Conservation (phyloP, 176 grass and related monocot species). For the Thinopyrum elongatum region DNA sequence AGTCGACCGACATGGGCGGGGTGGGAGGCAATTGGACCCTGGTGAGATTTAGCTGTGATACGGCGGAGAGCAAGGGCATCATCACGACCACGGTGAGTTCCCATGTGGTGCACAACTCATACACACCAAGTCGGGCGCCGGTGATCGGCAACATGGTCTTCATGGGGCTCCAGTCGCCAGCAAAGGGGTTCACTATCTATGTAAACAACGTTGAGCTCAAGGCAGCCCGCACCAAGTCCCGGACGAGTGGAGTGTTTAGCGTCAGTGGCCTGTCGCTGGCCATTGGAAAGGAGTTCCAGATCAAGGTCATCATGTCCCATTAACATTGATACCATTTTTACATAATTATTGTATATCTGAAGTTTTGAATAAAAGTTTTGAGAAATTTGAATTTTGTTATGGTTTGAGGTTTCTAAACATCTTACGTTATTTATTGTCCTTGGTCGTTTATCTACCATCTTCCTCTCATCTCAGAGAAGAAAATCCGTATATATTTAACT, state of each 20-base stretch:
- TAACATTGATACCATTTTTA: background rate
- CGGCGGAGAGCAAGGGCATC: background rate
- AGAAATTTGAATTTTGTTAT: background rate
- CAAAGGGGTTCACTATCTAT: background rate
- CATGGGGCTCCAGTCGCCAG: slow-evolving; percentile 42
- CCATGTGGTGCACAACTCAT: slow-evolving; percentile 46
- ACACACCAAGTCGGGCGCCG: slow-evolving; percentile 24
- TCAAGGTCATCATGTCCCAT: slow-evolving; percentile 43
- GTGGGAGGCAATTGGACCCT: slow-evolving; percentile 40
- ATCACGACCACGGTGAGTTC: slow-evolving; percentile 43
- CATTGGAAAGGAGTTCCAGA: slow-evolving; percentile 54
- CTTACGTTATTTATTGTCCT: no score
- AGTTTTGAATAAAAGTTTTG: background rate
- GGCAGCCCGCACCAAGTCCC: background rate
- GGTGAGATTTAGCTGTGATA: slow-evolving; percentile 39
- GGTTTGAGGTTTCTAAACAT: background rate
- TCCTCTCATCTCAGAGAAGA: no score
- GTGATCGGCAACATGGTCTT: slow-evolving; percentile 53
- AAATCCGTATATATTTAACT: no score
- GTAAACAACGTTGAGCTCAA: slow-evolving; percentile 30
- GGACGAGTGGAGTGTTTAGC: slow-evolving; percentile 3
- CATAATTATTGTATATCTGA: background rate
- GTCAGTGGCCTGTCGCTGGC: slow-evolving; percentile 51
- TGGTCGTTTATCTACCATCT: no score
- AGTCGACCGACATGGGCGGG: slow-evolving; percentile 62